Conservation (phyloP, 768 basidiomycete genomes). For the Exsudoporus frostii region DNA sequence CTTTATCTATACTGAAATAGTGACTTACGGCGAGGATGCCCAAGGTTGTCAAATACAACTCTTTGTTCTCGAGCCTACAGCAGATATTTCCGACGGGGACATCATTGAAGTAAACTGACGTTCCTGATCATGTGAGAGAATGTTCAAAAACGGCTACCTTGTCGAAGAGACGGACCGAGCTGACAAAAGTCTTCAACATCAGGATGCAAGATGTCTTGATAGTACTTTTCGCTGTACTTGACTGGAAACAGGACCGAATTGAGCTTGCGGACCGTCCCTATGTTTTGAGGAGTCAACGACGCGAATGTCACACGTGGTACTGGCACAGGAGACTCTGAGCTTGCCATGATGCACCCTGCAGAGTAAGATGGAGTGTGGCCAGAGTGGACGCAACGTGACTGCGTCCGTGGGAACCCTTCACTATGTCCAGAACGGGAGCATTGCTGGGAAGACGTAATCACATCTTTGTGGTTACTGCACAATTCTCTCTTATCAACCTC, state of each 20-base stretch:
- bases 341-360: constrained; percentile 19
- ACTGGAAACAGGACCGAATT: constrained; percentile 85
- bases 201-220: constrained; percentile 69
- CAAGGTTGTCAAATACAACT: constrained; percentile 84
- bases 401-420: constrained; percentile 22
- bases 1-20: constrained; percentile 8
- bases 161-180: constrained; percentile 58
- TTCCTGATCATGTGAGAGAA: constrained; percentile 26
- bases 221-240: constrained; percentile 86
- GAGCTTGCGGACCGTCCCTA: constrained; percentile 63
- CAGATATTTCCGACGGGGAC: constrained; percentile 87
- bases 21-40: constrained; percentile 78
- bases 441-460: constrained; percentile 18
- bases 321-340: constrained; percentile 16
- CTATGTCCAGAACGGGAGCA: constrained; percentile 1
- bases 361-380: constrained; percentile 4
- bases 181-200: constrained; percentile 86
- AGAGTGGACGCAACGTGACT: constrained; percentile 12
- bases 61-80: constrained; percentile 72
- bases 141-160: constrained; percentile 6
- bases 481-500: constrained; percentile 23
- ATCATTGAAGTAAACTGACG: constrained; percentile 87
- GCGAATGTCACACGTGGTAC: constrained; percentile 61
- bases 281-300: constrained; percentile 74
- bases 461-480: constrained; percentile 15